Evolutionary conservation across 1,284 basidiomycete species (phyloP).

Genomic region (Sporisorium scitamineum): DNA sequence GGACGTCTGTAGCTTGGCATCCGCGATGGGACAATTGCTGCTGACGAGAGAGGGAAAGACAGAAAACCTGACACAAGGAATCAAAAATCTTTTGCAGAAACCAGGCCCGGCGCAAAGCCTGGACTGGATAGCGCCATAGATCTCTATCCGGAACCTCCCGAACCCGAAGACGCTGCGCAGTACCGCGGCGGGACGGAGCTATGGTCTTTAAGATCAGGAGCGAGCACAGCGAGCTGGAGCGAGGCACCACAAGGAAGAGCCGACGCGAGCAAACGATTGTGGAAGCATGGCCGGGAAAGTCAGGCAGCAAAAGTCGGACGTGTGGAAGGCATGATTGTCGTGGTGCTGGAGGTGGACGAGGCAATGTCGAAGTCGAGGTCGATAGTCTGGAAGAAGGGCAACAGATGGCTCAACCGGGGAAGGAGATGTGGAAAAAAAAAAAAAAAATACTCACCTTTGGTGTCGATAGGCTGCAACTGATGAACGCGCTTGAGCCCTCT

Average conservation of each 20-base stretch:
- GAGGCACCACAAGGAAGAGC: no score
- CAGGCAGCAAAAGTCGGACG: neutral
- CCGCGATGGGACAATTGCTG: neutral
- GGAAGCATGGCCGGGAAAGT: neutral
- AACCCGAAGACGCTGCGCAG: no score
- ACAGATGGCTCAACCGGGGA: conserved; percentile 4
- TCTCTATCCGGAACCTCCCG: no score
- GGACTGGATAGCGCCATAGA: neutral
- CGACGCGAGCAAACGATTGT: neutral
- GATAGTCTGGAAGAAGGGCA: conserved; percentile 6
- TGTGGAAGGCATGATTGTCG: neutral
- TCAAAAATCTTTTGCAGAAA: no score
- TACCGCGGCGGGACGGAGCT: no score
- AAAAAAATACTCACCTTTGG: conserved; percentile 45
- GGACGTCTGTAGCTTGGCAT: neutral
- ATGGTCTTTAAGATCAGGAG: no score
- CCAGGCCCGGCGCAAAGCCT: neutral
- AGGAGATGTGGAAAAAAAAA: neutral
- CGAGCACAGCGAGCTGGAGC: no score
- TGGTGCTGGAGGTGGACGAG: neutral
- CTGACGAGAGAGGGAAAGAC: neutral
- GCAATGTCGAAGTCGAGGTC: neutral
- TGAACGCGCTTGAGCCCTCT: conserved; percentile 27
- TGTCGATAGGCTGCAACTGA: conserved; percentile 39
- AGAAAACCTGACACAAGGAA: neutral